Evolutionary conservation across 2,329 filamentous ascomycete species (phyloP).

Genomic region (Ceratocystis eucalypticola): DNA sequence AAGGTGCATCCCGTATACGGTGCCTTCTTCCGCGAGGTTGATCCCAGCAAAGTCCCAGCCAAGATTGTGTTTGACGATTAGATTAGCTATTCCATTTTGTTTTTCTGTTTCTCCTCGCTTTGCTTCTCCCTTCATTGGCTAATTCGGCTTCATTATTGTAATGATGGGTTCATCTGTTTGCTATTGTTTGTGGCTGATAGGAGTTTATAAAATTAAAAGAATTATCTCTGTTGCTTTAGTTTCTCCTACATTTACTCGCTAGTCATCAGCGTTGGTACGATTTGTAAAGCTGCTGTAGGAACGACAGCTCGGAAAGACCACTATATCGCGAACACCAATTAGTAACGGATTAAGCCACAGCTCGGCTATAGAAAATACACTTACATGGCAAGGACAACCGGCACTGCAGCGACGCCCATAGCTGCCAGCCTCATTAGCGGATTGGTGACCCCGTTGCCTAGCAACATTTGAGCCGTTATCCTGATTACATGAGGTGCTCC

Average conservation of each 20-base stretch:
- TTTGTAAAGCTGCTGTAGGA: slow-evolving; percentile 13
- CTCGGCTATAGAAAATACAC: slow-evolving; percentile 27
- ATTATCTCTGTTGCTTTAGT: background rate
- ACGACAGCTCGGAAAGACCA: slow-evolving; percentile 4
- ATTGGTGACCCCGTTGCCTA: background rate
- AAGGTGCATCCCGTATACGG: slow-evolving; percentile 94
- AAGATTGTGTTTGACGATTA: slow-evolving; percentile 68
- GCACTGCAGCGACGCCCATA: slow-evolving; percentile 37
- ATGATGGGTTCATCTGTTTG: slow-evolving; percentile 10
- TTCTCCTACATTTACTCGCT: background rate
- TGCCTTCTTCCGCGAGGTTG: slow-evolving; percentile 85
- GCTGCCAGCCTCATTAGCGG: slow-evolving; percentile 30
- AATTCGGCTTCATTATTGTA: background rate
- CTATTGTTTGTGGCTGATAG: background rate
- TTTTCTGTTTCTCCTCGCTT: slow-evolving; percentile 3
- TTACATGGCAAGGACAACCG: slow-evolving; percentile 46
- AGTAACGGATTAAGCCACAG: slow-evolving; percentile 16
- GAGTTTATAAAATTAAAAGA: slow-evolving; percentile 13
- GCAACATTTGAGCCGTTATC: slow-evolving; percentile 19
- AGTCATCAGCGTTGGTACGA: background rate
- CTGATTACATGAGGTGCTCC: slow-evolving; percentile 32
- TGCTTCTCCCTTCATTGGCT: slow-evolving; percentile 1
- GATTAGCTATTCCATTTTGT: background rate
- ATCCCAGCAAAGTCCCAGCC: slow-evolving; percentile 67
- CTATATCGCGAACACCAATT: background rate